Percentiles rank a stretch among this genome's conserved stretches.
Conservation (phyloP, 768 basidiomycete species). For the Sistotremastrum niveocremeum region DNA sequence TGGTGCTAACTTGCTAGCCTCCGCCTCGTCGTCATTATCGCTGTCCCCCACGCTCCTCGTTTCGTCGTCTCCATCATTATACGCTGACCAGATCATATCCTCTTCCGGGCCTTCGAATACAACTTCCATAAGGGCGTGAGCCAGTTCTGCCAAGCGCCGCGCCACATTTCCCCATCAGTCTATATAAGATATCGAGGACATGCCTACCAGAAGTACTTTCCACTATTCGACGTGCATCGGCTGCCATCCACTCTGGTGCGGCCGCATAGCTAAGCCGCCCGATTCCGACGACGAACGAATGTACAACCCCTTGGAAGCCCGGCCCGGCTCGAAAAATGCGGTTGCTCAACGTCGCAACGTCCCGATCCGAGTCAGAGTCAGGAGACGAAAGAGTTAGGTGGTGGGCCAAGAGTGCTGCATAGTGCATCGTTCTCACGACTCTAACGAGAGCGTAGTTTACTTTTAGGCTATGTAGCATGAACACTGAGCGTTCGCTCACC, state of each 20-base stretch:
- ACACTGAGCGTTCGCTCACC: conserved; percentile 19
- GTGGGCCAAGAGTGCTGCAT: conserved; percentile 47
- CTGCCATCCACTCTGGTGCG: conserved; percentile 44
- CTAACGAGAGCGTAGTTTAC: conserved; percentile 20
- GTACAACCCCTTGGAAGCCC: conserved; percentile 48
- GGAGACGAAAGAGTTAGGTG: conserved; percentile 36
- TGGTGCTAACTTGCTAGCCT: conserved; percentile 28
- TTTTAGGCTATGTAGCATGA: conserved; percentile 5
- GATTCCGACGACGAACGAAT: conserved; percentile 65
- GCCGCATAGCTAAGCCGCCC: conserved; percentile 63
- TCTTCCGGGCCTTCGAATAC: conserved; percentile 63
- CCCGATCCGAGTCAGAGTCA: too few species aligned
- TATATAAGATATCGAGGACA: neutral
- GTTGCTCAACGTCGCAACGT: conserved; percentile 11
- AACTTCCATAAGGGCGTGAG: conserved; percentile 45
- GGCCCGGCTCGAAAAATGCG: conserved; percentile 37
- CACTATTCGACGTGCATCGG: conserved; percentile 25
- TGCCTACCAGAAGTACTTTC: conserved; percentile 35
- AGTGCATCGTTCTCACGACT: conserved; percentile 34
- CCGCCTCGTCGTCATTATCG: conserved; percentile 38
- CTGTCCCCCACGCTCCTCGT: conserved; percentile 25
- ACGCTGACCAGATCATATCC: conserved; percentile 52
- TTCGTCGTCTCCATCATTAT: conserved; percentile 33
- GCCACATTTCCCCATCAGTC: conserved; percentile 3
- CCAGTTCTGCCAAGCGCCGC: conserved; percentile 29